Conservation (phyloP, 176 grass and related monocot species). For the Thinopyrum elongatum region DNA sequence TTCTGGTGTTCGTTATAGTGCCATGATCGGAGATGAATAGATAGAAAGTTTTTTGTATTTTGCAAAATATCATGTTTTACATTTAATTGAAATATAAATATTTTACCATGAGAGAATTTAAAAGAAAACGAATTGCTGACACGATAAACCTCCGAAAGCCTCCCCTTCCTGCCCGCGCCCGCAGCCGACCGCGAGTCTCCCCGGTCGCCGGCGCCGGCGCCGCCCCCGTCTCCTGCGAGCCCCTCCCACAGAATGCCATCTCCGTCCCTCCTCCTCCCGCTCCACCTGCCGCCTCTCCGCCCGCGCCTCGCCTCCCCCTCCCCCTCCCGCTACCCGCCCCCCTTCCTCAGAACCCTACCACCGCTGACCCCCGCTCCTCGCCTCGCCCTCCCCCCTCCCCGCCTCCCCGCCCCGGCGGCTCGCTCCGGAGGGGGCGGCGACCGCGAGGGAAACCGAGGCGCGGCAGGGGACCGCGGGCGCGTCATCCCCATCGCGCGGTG, state of each 20-base stretch:
- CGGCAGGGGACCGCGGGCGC: not conserved
- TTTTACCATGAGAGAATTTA: not conserved
- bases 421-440: not conserved
- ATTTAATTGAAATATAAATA: not conserved
- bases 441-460: not conserved
- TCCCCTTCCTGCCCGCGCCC: not conserved
- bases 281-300: not conserved
- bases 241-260: conserved; percentile 11
- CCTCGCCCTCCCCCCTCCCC: not conserved
- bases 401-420: not conserved
- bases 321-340: not conserved
- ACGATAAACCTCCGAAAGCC: not conserved
- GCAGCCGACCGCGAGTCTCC: not conserved
- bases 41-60: no score
- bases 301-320: not conserved
- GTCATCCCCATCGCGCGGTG: conserved; percentile 60
- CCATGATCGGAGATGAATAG: no score
- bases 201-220: not conserved
- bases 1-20: no score
- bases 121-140: not conserved
- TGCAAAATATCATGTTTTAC: no score
- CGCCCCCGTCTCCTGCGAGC: not conserved
- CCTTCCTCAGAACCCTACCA: not conserved
- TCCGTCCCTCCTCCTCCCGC: conserved; percentile 18
- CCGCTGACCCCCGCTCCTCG: not conserved